Evolutionary conservation across 495 filamentous ascomycete genomes (phyloP).

Genomic region (Penicillium bovifimosum): DNA sequence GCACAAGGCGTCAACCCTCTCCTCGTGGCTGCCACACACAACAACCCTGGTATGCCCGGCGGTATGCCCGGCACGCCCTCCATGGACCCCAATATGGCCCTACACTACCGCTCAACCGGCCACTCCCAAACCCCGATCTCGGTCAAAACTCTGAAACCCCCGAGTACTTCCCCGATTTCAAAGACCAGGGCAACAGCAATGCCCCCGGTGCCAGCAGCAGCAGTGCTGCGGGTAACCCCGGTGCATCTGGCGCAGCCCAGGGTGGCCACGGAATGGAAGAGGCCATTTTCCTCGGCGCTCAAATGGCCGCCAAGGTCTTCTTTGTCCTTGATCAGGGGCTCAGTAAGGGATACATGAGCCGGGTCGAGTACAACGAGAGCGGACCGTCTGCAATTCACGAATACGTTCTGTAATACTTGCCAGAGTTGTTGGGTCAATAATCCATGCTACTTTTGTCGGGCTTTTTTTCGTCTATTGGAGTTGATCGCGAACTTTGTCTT

Average conservation of each 20-base stretch:
- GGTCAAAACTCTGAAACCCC: conserved; percentile 73
- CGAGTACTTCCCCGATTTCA: conserved; percentile 91
- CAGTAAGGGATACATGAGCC: conserved; percentile 66
- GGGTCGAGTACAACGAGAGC: conserved; percentile 72
- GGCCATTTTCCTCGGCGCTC: conserved; percentile 73
- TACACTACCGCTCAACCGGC: conserved; percentile 57
- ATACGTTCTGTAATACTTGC: conserved; percentile 27
- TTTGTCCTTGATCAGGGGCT: conserved; percentile 67
- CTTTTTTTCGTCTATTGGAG: neutral
- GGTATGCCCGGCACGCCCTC: conserved; percentile 32
- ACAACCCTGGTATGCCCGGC: conserved; percentile 43
- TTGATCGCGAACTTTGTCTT: neutral
- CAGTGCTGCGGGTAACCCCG: conserved; percentile 1
- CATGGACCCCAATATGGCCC: conserved; percentile 30
- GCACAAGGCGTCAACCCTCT: conserved; percentile 79
- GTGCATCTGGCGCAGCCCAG: conserved; percentile 17
- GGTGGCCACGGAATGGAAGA: conserved; percentile 53
- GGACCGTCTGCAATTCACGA: conserved; percentile 67
- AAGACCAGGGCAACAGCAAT: conserved; percentile 58
- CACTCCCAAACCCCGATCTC: conserved; percentile 86
- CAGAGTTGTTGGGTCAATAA: neutral
- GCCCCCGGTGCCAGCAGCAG: conserved; percentile 31
- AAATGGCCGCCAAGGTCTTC: conserved; percentile 69
- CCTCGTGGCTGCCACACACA: conserved; percentile 82
- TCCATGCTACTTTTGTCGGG: conserved; percentile 9